Percentiles rank a stretch among this genome's conserved stretches.
Conservation (phyloP, 225 moss, liverwort and hornwort species). For the Marchantia polymorpha region DNA sequence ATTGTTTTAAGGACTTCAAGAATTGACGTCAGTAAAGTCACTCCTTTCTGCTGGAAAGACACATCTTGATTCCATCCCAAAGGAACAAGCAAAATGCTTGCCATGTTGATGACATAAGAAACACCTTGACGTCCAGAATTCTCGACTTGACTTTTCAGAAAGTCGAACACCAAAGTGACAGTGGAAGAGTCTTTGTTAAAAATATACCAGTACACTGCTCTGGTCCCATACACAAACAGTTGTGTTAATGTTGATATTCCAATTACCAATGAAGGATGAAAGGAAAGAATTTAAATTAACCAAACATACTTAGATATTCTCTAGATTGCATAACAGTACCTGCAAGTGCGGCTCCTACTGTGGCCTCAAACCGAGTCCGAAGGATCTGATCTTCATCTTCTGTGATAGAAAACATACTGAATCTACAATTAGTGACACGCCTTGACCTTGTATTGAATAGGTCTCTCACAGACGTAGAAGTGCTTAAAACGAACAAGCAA, state of each 20-base stretch:
- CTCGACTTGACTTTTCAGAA: slow-evolving; percentile 47
- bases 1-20: slow-evolving; percentile 46
- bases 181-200: slow-evolving; percentile 38
- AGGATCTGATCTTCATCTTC: slow-evolving; percentile 31
- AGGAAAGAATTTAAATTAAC: neutral
- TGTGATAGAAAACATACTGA: slow-evolving; percentile 15
- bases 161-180: slow-evolving; percentile 27
- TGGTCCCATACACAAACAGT: slow-evolving; percentile 48
- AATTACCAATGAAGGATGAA: neutral
- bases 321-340: slow-evolving; percentile 29
- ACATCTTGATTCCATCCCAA: slow-evolving; percentile 25
- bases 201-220: slow-evolving; percentile 76
- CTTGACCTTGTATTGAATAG: neutral
- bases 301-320: neutral
- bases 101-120: slow-evolving; percentile 49
- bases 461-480: no score
- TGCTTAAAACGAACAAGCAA: no score
- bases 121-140: slow-evolving; percentile 52
- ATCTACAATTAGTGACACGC: neutral
- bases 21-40: slow-evolving; percentile 48
- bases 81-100: slow-evolving; percentile 53
- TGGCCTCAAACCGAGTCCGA: slow-evolving; percentile 38
- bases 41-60: slow-evolving; percentile 31
- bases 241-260: slow-evolving; percentile 2
- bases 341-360: slow-evolving; percentile 74